phyloP scores from a whole-genome alignment of 257 asterid genomes.

The Solanum ossicruentum region DNA sequence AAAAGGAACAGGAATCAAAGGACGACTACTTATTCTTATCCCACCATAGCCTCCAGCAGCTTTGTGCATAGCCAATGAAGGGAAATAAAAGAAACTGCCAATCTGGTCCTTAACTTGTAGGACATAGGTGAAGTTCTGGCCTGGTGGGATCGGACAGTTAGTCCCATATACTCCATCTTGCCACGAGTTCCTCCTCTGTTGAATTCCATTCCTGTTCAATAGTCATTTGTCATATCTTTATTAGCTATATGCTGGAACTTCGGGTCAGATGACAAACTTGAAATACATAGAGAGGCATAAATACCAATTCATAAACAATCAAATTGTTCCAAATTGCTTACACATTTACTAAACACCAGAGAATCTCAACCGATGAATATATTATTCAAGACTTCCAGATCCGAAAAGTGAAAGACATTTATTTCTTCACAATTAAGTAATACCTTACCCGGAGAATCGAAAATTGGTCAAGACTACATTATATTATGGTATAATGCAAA shows the following conservation, averaged over 20 bases:
- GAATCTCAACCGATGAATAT: neutral
- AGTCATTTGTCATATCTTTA: neutral
- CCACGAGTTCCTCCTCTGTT: constrained; percentile 36
- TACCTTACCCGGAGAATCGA: neutral
- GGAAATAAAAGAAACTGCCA: constrained; percentile 41
- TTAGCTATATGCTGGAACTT: neutral
- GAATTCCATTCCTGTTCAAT: constrained; percentile 26
- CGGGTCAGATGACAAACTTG: neutral
- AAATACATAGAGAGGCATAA: neutral
- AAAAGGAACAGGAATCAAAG: constrained; percentile 35
- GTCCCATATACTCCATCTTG: constrained; percentile 45
- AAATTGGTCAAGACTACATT: neutral
- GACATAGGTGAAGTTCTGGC: constrained; percentile 26
- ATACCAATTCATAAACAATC: neutral
- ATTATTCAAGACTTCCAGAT: neutral
- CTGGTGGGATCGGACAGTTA: constrained; percentile 39
- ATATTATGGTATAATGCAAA: neutral
- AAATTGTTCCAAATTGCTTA: neutral
- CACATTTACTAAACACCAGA: neutral
- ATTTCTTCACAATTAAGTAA: neutral
- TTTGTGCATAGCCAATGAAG: constrained; percentile 33
- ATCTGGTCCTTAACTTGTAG: constrained; percentile 43
- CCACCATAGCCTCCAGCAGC: constrained; percentile 46
- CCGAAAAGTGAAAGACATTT: neutral
- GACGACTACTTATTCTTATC: constrained; percentile 25